Base-by-base conservation (phyloP, 306 rosid genomes). In the Gleditsia sinensis region DNA sequence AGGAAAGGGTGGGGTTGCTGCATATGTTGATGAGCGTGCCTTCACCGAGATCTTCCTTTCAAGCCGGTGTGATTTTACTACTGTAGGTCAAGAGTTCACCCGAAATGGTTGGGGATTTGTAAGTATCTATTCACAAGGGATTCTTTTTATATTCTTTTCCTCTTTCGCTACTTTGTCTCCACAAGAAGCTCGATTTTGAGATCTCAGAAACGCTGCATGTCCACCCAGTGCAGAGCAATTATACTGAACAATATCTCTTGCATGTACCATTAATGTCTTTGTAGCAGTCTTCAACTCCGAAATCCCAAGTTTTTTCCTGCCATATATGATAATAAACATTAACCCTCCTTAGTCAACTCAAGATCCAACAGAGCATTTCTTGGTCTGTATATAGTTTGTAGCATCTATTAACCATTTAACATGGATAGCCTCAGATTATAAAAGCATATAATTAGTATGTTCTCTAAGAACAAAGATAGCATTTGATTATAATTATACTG, bases 31-130 rank as follows among this genome's bases (percentile, higher is more conserved):
- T 16, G 98, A 95, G 85, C 97, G 93, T 48, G 93, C 99, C 49
- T 95, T 80, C 81, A 76, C 87, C 23, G 98, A 95, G 83, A 83
- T 92, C 60, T 95, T 95, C 90, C 99, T 95, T 78, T 86, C 99
- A 24, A 86, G 88, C 59, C 86, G 83, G 33, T 95, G 99, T 40
- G 91, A 82, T 20, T 88, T 84, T 83, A 83, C 87, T 46, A 61
- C 92, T 58, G 85, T 95, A 14, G 99, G 99, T 75, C 98, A 87
- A 66, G 96, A 95, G 83, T 95, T 95, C 88, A 92, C 98, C 73
- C 82, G 87, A 88, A 87, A 89, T 39, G 97, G 98, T 11, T 95
- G 99, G 99, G 99, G 99, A 85, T 91, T 90, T 84, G 98, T 95
- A 82, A 95, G 99, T 90, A 70, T 75, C 72, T 79, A 59, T 46